Percentiles rank a stretch among this genome's conserved stretches.
Conservation (phyloP, 352 stramenopile species). For the Pythium scleroteichum region DNA sequence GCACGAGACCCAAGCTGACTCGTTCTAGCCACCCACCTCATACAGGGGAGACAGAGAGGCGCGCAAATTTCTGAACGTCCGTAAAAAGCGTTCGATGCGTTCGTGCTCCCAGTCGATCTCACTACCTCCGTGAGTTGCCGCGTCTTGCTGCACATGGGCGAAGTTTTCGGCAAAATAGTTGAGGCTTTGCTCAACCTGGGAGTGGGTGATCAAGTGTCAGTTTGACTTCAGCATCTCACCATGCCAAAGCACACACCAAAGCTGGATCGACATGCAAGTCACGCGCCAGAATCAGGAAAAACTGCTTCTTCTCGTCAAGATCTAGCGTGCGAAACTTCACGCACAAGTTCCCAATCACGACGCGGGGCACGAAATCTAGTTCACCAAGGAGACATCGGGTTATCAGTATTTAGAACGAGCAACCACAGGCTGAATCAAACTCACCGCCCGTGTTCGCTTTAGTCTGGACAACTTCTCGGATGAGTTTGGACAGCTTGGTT, state of each 20-base stretch:
- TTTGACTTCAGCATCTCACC: too few species aligned
- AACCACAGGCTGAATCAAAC: conserved; percentile 13
- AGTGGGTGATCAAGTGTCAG: too few species aligned
- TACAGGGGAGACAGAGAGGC: conserved; percentile 63
- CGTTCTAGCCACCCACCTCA: conserved; percentile 35
- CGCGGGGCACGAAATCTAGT: conserved; percentile 80
- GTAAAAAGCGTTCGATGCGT: conserved; percentile 73
- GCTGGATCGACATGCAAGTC: conserved; percentile 70
- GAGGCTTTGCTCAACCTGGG: conserved; percentile 55
- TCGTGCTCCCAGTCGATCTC: conserved; percentile 71
- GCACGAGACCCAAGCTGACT: neutral
- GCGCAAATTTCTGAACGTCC: conserved; percentile 64
- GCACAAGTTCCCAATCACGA: conserved; percentile 72
- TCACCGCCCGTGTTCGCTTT: conserved; percentile 64
- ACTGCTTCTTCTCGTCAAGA: conserved; percentile 82
- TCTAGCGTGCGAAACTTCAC: conserved; percentile 60
- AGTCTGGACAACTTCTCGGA: conserved; percentile 69
- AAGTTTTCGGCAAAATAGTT: conserved; percentile 59
- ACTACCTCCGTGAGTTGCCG: conserved; percentile 15
- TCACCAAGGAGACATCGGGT: too few species aligned
- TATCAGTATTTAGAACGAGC: too few species aligned
- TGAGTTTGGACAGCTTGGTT: conserved; percentile 58
- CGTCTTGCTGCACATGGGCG: conserved; percentile 41
- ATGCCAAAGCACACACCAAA: conserved; percentile 32
- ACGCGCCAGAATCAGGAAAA: conserved; percentile 72